phyloP scores from a whole-genome alignment of 371 early-diverging fungal species.

The Sporodiniella umbellata region DNA sequence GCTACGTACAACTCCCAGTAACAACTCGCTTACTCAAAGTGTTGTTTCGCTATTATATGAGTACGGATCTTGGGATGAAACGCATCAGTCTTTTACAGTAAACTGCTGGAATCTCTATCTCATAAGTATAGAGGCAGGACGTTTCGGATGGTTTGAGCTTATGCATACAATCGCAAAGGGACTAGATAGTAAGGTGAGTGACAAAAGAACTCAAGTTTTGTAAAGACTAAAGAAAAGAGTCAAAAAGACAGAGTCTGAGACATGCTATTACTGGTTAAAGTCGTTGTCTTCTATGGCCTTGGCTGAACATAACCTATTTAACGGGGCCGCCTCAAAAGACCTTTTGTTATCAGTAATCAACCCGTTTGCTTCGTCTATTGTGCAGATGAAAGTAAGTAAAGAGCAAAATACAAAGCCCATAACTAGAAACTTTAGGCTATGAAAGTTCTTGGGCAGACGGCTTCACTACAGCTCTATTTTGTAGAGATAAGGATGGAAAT shows the following conservation, averaged over 20 bases:
- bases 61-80: constrained; percentile 29
- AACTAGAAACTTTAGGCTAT: constrained; percentile 19
- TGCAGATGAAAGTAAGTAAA: constrained; percentile 18
- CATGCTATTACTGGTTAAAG: constrained; percentile 28
- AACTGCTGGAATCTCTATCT: constrained; percentile 35
- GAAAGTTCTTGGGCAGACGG: constrained; percentile 20
- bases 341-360: constrained; percentile 10
- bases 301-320: constrained; percentile 24
- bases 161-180: constrained; percentile 25
- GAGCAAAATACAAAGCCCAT: neutral
- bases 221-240: neutral
- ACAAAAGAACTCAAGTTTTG: neutral
- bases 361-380: constrained; percentile 6
- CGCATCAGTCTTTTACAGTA: constrained; percentile 3
- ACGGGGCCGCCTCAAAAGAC: neutral
- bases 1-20: constrained; percentile 14
- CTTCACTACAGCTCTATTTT: constrained; percentile 25
- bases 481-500: constrained; percentile 38
- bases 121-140: constrained; percentile 35
- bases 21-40: constrained; percentile 1
- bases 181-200: constrained; percentile 21
- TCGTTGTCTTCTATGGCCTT: constrained; percentile 21
- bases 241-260: constrained; percentile 29
- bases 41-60: constrained; percentile 3
- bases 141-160: constrained; percentile 29